Evolutionary conservation across 2,329 filamentous ascomycete genomes (phyloP).

Genomic region (Alternaria panax): DNA sequence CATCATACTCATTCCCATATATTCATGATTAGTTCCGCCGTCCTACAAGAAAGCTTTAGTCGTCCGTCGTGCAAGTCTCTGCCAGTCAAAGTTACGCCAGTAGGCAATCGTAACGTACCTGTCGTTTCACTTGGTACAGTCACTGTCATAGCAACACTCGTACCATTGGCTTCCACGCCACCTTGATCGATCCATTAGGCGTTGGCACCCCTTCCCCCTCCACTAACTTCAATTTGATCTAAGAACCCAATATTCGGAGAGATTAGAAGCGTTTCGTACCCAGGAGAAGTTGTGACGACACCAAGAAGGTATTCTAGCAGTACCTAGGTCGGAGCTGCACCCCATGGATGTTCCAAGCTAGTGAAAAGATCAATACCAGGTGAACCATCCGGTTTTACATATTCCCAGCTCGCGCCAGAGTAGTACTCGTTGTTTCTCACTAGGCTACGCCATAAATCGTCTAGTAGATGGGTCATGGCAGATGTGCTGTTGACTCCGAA

Average conservation of each 20-base stretch:
- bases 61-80: neutral
- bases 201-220: neutral
- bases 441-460: conserved; percentile 48
- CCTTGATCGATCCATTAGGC: neutral
- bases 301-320: conserved; percentile 36
- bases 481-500: too few species aligned
- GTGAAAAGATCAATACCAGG: conserved; percentile 56
- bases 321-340: conserved; percentile 56
- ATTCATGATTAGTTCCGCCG: neutral
- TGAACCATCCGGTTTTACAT: conserved; percentile 49
- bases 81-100: neutral
- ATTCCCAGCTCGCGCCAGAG: conserved; percentile 57
- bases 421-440: conserved; percentile 45
- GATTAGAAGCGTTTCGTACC: conserved; percentile 16
- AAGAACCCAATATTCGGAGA: neutral
- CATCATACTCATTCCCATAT: neutral
- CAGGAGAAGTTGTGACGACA: conserved; percentile 14
- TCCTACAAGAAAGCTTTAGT: neutral
- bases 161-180: neutral
- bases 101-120: neutral
- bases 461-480: too few species aligned
- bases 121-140: neutral
- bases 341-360: conserved; percentile 55
- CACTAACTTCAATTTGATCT: neutral
- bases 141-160: neutral